Base-by-base conservation (phyloP, 495 filamentous ascomycete genomes). In the Talaromyces wortmannii region DNA sequence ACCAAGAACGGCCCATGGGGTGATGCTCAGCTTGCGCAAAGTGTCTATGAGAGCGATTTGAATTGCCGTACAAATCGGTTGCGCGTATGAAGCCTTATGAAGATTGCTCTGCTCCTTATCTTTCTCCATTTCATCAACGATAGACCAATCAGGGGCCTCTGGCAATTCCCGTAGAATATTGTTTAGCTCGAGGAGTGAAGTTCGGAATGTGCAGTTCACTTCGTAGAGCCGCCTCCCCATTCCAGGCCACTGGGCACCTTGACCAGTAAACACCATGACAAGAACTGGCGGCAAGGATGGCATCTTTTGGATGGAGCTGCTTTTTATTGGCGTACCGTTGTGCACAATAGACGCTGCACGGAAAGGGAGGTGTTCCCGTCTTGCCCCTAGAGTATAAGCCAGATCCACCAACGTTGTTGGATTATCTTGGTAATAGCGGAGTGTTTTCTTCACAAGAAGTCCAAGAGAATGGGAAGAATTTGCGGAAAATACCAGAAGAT, bases 241-340 rank as follows among this genome's bases (percentile, higher is more conserved):
- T n/a, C 53, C 52, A 13, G 63, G 61, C 67, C 68, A 73, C 57
- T 73, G 70, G 1, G 67, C 70, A 13, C 70, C 70, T 49, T 73
- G 70, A 2, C 70, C 70, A 0, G 68, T 68, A 48, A 73, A 71
- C 1, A 71, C 62, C 53, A 66, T 57, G 0, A 58, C 55, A 4
- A 57, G 7, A 31, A n/a, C 12, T 18, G 6, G 48, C 5, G 11
- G 44, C 13, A n/a, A 31, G 6, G 11, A 11, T 30, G 10, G 30
- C 5, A 4, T 30, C 33, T 10, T n/a, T n/a, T 33, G 23, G 30
- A n/a, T n/a, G 11, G n/a, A 18, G 31, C 23, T 2, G n/a, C n/a
- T n/a, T n/a, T 8, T 31, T 6, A 5, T 31, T 4, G 48, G 15
- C n/a, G n/a, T 18, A 32, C n/a, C n/a, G n/a, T n/a, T 30, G 16